These are phyloP conservation scores for Ophiostoma ulmi DNA, from an alignment of 2,329 filamentous ascomycete species.

Conservation along the genomic window DNA sequence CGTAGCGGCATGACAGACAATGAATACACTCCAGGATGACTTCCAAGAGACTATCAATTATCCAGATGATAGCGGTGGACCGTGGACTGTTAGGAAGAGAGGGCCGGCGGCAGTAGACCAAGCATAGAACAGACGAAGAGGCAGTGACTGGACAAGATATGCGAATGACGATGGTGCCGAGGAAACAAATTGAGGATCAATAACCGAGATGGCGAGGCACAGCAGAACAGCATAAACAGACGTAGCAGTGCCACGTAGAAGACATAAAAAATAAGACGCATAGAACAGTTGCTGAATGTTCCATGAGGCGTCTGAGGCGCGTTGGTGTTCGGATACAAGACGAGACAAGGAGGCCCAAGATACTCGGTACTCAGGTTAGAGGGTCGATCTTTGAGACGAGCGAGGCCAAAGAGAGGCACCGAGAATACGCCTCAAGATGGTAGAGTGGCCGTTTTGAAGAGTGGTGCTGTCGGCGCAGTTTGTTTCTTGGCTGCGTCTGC, in stretches of 20 bases:
- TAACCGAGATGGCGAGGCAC: background rate
- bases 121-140: background rate
- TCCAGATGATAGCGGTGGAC: background rate
- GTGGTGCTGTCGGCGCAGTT: background rate
- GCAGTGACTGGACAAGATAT: background rate
- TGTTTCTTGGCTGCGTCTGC: background rate
- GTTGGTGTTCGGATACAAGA: background rate
- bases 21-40: background rate
- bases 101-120: background rate
- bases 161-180: background rate
- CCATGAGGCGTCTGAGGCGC: background rate
- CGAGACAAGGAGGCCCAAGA: background rate
- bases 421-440: background rate
- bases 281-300: background rate
- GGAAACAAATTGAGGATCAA: background rate
- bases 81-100: background rate
- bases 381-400: background rate
- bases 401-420: background rate
- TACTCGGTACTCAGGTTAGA: background rate
- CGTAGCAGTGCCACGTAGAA: background rate
- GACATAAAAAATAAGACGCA: background rate
- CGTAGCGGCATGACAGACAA: background rate
- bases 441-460: background rate
- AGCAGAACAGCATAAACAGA: background rate
- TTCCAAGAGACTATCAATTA: background rate